Conservation (phyloP, 148 eudicot genomes). For the Silene conica region DNA sequence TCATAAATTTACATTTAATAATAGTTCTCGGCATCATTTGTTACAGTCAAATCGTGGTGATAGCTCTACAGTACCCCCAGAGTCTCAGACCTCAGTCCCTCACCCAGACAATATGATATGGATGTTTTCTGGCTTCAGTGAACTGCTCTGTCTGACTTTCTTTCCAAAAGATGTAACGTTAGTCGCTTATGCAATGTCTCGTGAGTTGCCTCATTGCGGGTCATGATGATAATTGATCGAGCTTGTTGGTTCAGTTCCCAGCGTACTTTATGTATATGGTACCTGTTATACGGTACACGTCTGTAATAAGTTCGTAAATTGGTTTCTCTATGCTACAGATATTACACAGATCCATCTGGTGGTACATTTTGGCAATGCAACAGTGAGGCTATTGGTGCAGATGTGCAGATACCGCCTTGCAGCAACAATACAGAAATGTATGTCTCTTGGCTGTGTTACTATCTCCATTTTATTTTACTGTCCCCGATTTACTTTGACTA, state of each 20-base stretch:
- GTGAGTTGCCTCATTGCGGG: conserved; percentile 37
- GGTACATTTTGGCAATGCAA: conserved; percentile 51
- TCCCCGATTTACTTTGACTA: no score
- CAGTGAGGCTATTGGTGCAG: conserved; percentile 46
- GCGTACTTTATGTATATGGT: neutral
- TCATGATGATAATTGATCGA: conserved; percentile 89
- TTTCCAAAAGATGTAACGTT: neutral
- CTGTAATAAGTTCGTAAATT: neutral
- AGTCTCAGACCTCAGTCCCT: no score
- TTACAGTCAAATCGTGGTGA: no score
- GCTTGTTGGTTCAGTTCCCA: conserved; percentile 54
- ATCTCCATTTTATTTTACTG: no score
- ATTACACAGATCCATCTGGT: conserved; percentile 46
- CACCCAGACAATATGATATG: no score
- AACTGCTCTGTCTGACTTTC: neutral
- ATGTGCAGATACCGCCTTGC: conserved; percentile 44
- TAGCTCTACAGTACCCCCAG: no score
- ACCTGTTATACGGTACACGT: neutral
- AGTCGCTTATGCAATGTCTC: conserved; percentile 9
- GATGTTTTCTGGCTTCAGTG: no score
- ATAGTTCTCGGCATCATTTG: no score
- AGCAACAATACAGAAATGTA: conserved; percentile 40
- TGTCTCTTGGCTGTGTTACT: neutral
- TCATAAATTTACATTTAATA: no score
- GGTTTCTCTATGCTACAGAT: conserved; percentile 25